phyloP scores from a whole-genome alignment of 2,329 filamentous ascomycete genomes.

The Epichloe typhina region DNA sequence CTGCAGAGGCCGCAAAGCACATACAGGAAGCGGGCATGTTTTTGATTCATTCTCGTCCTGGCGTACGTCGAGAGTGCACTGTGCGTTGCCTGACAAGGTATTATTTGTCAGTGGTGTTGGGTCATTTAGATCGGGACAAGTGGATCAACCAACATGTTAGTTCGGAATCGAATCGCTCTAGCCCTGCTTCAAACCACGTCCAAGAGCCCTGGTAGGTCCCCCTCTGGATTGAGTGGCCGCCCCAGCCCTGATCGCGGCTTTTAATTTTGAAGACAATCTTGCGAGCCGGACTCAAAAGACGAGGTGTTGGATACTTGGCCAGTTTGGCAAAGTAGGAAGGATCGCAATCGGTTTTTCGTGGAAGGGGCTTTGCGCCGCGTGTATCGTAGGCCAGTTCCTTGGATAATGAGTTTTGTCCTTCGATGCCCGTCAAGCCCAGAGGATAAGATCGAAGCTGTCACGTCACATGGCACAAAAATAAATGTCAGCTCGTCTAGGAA shows the following conservation, averaged over 20 bases:
- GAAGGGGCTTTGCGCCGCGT: constrained; percentile 16
- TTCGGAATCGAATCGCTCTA: constrained; percentile 38
- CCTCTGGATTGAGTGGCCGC: constrained; percentile 16
- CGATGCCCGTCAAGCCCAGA: constrained; percentile 20
- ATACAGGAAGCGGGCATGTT: constrained; percentile 17
- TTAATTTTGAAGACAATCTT: constrained; percentile 48
- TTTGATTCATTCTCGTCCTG: constrained; percentile 11
- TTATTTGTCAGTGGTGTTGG: constrained; percentile 1
- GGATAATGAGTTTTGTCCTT: constrained; percentile 13
- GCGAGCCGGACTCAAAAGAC: constrained; percentile 36
- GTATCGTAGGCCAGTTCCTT: constrained; percentile 18
- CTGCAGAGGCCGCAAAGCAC: constrained; percentile 23
- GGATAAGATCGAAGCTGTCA: constrained; percentile 24
- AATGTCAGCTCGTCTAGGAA: background rate
- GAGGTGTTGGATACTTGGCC: constrained; percentile 25
- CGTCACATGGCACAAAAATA: constrained; percentile 1
- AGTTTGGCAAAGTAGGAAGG: constrained; percentile 18
- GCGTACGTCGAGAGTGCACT: constrained; percentile 18
- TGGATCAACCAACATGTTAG: constrained; percentile 15
- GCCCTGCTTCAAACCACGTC: constrained; percentile 52
- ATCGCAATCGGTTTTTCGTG: constrained; percentile 15
- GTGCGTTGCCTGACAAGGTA: constrained; percentile 14
- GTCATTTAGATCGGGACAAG: background rate
- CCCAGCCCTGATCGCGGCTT: constrained; percentile 48
- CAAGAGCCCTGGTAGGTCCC: constrained; percentile 36